These are phyloP conservation scores for Theobroma cacao DNA, from an alignment of 345 rosid genomes.

Conservation along the genomic window DNA sequence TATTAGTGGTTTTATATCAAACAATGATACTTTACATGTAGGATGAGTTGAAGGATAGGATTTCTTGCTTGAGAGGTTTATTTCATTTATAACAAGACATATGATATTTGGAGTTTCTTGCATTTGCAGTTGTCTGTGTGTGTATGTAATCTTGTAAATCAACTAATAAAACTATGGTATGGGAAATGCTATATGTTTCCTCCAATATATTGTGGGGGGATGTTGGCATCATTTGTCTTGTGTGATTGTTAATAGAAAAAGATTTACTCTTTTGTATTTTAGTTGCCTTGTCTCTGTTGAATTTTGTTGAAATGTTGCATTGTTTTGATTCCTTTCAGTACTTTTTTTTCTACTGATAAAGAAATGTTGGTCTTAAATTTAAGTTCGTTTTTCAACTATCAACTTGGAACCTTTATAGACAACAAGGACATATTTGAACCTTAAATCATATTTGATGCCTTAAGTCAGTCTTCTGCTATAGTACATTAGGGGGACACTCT, in stretches of 20 bases:
- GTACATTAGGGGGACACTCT: background rate
- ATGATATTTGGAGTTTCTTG: background rate
- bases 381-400: background rate
- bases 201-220: background rate
- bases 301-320: background rate
- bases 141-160: background rate
- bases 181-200: background rate
- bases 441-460: background rate
- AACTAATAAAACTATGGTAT: background rate
- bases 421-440: background rate
- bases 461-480: background rate
- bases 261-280: background rate
- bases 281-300: background rate
- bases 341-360: background rate
- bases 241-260: background rate
- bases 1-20: background rate
- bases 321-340: background rate
- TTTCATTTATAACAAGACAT: background rate
- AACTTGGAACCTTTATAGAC: background rate
- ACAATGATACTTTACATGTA: background rate
- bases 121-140: background rate
- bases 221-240: background rate
- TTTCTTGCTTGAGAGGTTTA: background rate
- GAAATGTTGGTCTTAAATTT: background rate
- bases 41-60: background rate